A percentile compares a stretch with the other conserved stretches of the same genome.
These are phyloP conservation scores for Crithidia bombi DNA, from an alignment of 208 protist genomes.

Conservation along the genomic window DNA sequence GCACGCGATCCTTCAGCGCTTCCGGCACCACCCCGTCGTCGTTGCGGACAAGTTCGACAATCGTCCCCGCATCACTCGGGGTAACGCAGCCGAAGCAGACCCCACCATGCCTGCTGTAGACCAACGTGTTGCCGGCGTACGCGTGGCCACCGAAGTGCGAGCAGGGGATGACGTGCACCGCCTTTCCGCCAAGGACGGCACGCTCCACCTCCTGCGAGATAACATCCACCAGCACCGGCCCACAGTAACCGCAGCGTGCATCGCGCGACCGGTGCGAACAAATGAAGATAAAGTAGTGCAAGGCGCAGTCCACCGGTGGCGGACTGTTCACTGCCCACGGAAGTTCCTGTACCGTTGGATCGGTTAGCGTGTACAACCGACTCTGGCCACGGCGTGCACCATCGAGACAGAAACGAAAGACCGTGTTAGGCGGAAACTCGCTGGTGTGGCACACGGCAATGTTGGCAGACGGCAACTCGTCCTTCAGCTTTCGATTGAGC, in stretches of 20 bases:
- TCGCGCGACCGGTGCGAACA: slow-evolving; percentile 31
- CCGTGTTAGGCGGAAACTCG: slow-evolving; percentile 1
- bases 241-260: slow-evolving; percentile 38
- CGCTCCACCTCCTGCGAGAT: slow-evolving; percentile 14
- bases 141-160: slow-evolving; percentile 38
- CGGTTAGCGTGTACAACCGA: not conserved
- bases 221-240: slow-evolving; percentile 32
- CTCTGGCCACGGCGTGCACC: not conserved
- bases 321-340: not conserved
- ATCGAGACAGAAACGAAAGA: slow-evolving; percentile 11
- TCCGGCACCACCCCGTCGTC: slow-evolving; percentile 15
- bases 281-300: slow-evolving; percentile 27
- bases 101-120: slow-evolving; percentile 31
- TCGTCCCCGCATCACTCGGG: slow-evolving; percentile 19
- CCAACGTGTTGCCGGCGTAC: slow-evolving; percentile 41
- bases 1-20: slow-evolving; percentile 7
- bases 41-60: slow-evolving; percentile 2
- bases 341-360: not conserved
- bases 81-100: slow-evolving; percentile 30
- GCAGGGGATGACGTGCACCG: slow-evolving; percentile 27
- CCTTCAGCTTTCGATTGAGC: not conserved
- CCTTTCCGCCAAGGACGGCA: not conserved
- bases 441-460: slow-evolving; percentile 12
- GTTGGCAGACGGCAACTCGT: slow-evolving; percentile 10
- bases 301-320: not conserved